A percentile compares a stretch with the other conserved stretches of the same genome.
Conservation (phyloP, 805 yeast genomes). For the Teunomyces lycoperdinae region DNA sequence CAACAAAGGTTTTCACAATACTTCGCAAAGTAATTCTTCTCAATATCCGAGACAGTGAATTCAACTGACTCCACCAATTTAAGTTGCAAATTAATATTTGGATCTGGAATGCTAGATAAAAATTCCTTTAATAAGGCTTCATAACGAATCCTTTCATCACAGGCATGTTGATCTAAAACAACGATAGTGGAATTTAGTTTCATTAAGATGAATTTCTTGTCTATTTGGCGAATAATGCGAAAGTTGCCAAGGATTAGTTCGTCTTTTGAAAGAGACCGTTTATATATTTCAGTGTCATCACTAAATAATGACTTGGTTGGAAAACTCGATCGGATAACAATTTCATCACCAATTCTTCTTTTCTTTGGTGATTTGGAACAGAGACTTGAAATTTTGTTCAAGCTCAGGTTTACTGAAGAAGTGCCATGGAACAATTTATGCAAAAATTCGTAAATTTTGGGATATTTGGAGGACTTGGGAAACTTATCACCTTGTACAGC, state of each 20-base stretch:
- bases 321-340: not conserved
- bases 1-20: slow-evolving; percentile 12
- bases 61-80: slow-evolving; percentile 7
- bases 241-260: slow-evolving; percentile 11
- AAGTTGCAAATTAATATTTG: slow-evolving; percentile 6
- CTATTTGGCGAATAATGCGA: slow-evolving; percentile 55
- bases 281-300: not conserved
- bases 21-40: slow-evolving; percentile 19
- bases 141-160: slow-evolving; percentile 69
- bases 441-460: not conserved
- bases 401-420: not conserved
- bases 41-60: slow-evolving; percentile 21
- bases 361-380: slow-evolving; percentile 22
- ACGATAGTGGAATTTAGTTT: slow-evolving; percentile 23
- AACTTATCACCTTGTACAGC: slow-evolving; percentile 14
- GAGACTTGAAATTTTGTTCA: not conserved
- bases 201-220: slow-evolving; percentile 58
- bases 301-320: not conserved
- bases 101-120: slow-evolving; percentile 23
- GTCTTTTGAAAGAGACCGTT: not conserved
- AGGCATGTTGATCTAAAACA: slow-evolving; percentile 79
- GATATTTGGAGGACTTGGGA: not conserved
- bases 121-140: slow-evolving; percentile 48
- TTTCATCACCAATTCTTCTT: not conserved
- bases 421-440: not conserved